phyloP scores from a whole-genome alignment of 768 basidiomycete species.

The Hygrophorus russula region DNA sequence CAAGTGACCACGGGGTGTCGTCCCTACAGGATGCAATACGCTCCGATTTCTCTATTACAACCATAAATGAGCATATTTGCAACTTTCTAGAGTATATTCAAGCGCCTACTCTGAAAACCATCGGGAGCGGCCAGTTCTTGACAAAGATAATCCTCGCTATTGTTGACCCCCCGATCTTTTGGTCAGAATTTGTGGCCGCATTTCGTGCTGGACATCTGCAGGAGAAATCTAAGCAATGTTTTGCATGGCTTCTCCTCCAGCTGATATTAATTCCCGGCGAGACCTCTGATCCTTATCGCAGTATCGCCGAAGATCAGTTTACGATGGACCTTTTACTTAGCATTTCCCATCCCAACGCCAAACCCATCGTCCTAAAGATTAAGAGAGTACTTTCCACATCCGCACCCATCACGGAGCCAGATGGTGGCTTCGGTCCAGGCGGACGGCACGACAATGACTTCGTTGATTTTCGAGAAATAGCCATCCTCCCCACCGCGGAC shows the following conservation, averaged over 20 bases:
- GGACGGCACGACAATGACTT: constrained; percentile 67
- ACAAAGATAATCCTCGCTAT: constrained; percentile 26
- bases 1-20: constrained; percentile 22
- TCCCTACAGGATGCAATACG: constrained; percentile 31
- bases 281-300: constrained; percentile 23
- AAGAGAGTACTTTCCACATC: constrained; percentile 20
- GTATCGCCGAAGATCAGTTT: constrained; percentile 20
- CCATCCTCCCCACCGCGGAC: constrained; percentile 53
- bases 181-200: constrained; percentile 24
- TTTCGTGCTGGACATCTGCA: constrained; percentile 23
- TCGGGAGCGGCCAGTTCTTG: constrained; percentile 32
- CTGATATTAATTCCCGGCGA: constrained; percentile 30
- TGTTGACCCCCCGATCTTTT: constrained; percentile 42
- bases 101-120: constrained; percentile 21
- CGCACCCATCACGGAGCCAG: constrained; percentile 18
- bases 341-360: constrained; percentile 15
- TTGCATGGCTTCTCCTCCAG: constrained; percentile 39
- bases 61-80: constrained; percentile 31
- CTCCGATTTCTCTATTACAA: constrained; percentile 21
- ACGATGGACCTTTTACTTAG: constrained; percentile 18
- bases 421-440: constrained; percentile 31
- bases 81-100: constrained; percentile 27
- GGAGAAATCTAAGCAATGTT: constrained; percentile 22
- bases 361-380: constrained; percentile 25
- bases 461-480: constrained; percentile 43